Evolutionary conservation across 306 rosid genomes (phyloP).

Genomic region (Calophaca sinica): DNA sequence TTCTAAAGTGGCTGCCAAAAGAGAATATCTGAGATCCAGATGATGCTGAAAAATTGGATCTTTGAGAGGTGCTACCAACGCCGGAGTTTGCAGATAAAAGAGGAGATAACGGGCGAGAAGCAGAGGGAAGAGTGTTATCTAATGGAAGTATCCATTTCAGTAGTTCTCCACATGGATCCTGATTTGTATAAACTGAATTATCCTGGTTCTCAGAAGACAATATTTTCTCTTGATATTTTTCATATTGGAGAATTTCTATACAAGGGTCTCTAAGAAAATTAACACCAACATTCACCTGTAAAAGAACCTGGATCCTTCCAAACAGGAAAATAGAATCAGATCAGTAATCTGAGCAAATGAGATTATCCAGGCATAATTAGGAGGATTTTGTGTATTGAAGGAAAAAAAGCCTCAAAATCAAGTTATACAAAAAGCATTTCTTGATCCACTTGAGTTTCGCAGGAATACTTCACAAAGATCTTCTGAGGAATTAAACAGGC

Average conservation of each 20-base stretch:
- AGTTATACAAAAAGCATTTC: slow-evolving; percentile 17
- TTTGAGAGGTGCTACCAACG: slow-evolving; percentile 63
- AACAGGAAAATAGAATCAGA: slow-evolving; percentile 77
- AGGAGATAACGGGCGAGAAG: slow-evolving; percentile 70
- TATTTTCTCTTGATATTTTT: slow-evolving; percentile 69
- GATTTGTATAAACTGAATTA: slow-evolving; percentile 51
- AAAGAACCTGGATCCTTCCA: slow-evolving; percentile 99
- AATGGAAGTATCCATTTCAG: slow-evolving; percentile 96
- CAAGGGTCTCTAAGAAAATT: slow-evolving; percentile 81
- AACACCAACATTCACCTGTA: slow-evolving; percentile 92
- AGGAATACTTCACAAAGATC: slow-evolving; percentile 27
- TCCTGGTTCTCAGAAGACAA: slow-evolving; percentile 61
- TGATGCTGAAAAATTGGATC: slow-evolving; percentile 58
- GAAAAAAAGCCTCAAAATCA: neutral
- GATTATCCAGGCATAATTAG: slow-evolving; percentile 36
- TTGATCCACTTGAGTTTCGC: slow-evolving; percentile 11
- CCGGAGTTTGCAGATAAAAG: slow-evolving; percentile 64
- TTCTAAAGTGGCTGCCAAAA: slow-evolving; percentile 81
- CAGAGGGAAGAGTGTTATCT: slow-evolving; percentile 71
- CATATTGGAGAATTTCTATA: slow-evolving; percentile 96
- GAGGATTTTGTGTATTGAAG: slow-evolving; percentile 36
- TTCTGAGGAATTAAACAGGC: slow-evolving; percentile 31
- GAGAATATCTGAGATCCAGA: slow-evolving; percentile 86
- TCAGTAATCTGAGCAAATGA: slow-evolving; percentile 57
- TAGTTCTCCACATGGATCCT: slow-evolving; percentile 80